Evolutionary conservation across 1,284 basidiomycete species (phyloP).

Genomic region (Omphalotus olearius): DNA sequence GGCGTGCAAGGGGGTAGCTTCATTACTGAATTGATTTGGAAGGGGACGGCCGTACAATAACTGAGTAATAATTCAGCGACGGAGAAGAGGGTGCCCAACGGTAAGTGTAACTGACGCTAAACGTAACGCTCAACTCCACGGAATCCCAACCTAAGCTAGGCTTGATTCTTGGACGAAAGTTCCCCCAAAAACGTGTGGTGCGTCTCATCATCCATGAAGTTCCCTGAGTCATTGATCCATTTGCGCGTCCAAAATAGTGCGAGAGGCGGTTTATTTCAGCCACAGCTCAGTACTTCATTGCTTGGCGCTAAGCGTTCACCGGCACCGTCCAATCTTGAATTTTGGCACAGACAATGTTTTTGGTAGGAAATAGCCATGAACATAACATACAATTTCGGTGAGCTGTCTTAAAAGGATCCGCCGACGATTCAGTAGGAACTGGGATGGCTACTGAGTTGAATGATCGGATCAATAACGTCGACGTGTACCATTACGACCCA

Average conservation of each 20-base stretch:
- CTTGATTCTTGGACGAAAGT: background rate
- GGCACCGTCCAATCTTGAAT: background rate
- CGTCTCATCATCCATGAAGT: background rate
- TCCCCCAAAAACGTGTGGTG: background rate
- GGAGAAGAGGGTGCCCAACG: background rate
- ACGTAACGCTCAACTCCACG: too few species aligned
- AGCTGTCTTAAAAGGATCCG: background rate
- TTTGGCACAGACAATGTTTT: background rate
- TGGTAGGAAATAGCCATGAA: background rate
- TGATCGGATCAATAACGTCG: slow-evolving; percentile 6
- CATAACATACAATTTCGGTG: too few species aligned
- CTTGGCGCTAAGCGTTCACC: too few species aligned
- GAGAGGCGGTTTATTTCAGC: background rate
- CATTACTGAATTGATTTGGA: background rate
- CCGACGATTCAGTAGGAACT: background rate
- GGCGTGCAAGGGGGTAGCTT: background rate
- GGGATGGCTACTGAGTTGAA: background rate
- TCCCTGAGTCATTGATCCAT: background rate
- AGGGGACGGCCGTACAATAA: background rate
- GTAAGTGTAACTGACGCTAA: too few species aligned
- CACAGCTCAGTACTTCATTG: too few species aligned
- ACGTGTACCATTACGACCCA: background rate
- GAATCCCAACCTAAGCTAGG: background rate
- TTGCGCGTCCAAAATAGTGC: background rate
- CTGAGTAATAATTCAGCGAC: background rate